Evolutionary conservation across 768 basidiomycete genomes (phyloP).

Genomic region (Boletus rubescentipes): DNA sequence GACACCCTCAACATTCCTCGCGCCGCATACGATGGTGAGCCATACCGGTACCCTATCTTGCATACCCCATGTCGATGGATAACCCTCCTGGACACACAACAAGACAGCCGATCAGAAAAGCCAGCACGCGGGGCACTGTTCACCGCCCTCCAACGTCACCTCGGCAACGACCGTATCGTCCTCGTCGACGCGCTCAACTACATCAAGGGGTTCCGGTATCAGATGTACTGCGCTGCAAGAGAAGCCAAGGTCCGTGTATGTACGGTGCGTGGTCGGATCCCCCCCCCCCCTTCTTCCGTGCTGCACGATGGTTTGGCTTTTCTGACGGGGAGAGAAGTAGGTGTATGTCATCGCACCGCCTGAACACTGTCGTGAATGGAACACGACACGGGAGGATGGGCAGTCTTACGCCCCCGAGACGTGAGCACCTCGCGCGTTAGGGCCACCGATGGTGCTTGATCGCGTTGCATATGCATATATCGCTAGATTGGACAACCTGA

Average conservation of each 20-base stretch:
- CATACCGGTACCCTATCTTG: not conserved
- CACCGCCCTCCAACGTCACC: constrained; percentile 73
- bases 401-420: constrained; percentile 65
- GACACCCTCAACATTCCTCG: constrained; percentile 63
- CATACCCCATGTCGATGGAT: no score
- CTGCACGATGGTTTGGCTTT: not conserved
- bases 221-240: constrained; percentile 93
- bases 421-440: constrained; percentile 38
- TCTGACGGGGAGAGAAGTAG: constrained; percentile 40
- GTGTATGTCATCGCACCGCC: constrained; percentile 73
- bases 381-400: constrained; percentile 49
- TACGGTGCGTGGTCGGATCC: constrained; percentile 61
- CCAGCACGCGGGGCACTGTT: constrained; percentile 83
- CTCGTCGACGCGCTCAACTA: constrained; percentile 94
- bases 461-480: fast-evolving
- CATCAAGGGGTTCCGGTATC: constrained; percentile 98
- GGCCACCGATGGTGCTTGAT: not conserved
- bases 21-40: constrained; percentile 70
- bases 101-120: constrained; percentile 84
- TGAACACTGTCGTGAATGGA: constrained; percentile 78
- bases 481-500: constrained; percentile 39
- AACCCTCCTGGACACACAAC: not conserved
- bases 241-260: constrained; percentile 84
- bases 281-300: no score
- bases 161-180: constrained; percentile 72